phyloP scores from a whole-genome alignment of 2,329 filamentous ascomycete species.

The Trichoderma atroviride region DNA sequence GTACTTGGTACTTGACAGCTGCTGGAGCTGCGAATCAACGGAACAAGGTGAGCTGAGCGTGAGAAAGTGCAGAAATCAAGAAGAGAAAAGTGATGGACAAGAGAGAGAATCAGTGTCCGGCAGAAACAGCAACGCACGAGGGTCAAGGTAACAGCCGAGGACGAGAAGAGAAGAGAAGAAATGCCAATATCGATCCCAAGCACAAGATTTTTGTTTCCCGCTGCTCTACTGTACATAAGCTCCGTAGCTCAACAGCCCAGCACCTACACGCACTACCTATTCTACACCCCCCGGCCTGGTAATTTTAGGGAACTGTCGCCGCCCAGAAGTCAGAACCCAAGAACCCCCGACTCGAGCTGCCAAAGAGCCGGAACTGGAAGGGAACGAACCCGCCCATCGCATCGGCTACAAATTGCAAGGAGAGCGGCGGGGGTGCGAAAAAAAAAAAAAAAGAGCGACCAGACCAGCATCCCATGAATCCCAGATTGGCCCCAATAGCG shows the following conservation, averaged over 20 bases:
- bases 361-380: constrained; percentile 8
- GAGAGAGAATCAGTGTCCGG: not conserved
- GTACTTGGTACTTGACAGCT: constrained; percentile 3
- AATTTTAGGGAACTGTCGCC: constrained; percentile 21
- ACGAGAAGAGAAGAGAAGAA: not conserved
- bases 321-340: not conserved
- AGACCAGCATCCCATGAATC: not conserved
- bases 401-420: constrained; percentile 24
- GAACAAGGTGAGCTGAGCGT: not conserved
- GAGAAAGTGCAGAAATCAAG: not conserved
- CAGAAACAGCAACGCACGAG: not conserved
- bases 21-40: not conserved
- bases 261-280: not conserved
- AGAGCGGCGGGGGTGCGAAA: constrained; percentile 19
- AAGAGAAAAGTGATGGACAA: not conserved
- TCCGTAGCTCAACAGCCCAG: too few species aligned
- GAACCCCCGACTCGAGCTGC: constrained; percentile 8
- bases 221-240: not conserved
- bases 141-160: not conserved
- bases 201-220: not conserved
- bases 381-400: constrained; percentile 23
- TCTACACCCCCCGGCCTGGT: not conserved
- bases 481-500: constrained; percentile 13
- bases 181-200: not conserved
- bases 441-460: not conserved